Evolutionary conservation across 1,284 basidiomycete species (phyloP).

Genomic region (Puccinia sorghi): DNA sequence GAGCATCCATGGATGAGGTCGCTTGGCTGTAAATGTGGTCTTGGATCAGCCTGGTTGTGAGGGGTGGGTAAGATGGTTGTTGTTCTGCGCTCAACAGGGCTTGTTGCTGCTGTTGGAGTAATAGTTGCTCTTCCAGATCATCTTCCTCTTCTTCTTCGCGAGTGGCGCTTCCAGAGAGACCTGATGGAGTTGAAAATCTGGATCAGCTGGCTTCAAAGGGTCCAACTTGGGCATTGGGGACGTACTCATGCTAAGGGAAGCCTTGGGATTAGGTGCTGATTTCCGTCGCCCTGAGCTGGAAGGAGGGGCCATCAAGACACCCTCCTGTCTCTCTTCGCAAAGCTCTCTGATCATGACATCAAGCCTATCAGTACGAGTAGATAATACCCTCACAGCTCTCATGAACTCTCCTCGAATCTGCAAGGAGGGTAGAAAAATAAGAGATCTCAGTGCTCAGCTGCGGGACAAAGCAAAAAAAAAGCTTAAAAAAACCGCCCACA

Average conservation of each 20-base stretch:
- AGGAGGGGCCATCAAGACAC: constrained; percentile 56
- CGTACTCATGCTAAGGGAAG: constrained; percentile 25
- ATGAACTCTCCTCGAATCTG: constrained; percentile 98
- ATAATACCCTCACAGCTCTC: constrained; percentile 73
- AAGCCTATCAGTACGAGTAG: constrained; percentile 53
- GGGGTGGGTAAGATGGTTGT: constrained; percentile 37
- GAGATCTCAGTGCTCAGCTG: not conserved
- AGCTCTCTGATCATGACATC: constrained; percentile 55
- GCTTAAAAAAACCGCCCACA: constrained; percentile 61
- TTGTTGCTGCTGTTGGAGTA: constrained; percentile 43
- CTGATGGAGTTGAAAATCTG: constrained; percentile 8
- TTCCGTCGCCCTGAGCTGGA: constrained; percentile 42
- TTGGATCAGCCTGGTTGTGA: constrained; percentile 47
- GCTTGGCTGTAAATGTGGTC: constrained; percentile 50
- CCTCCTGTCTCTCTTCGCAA: constrained; percentile 57
- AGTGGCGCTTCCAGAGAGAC: constrained; percentile 14
- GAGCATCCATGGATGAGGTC: constrained; percentile 40
- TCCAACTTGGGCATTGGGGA: constrained; percentile 8
- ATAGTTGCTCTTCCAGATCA: constrained; percentile 29
- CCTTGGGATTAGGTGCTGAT: constrained; percentile 47
- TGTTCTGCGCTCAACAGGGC: constrained; percentile 21
- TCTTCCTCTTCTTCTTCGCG: constrained; percentile 40
- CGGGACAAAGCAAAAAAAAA: not conserved
- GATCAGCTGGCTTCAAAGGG: not conserved
- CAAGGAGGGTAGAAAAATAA: not conserved